phyloP scores from a whole-genome alignment of 164 flowering plant species.

The Magnolia sinica region DNA sequence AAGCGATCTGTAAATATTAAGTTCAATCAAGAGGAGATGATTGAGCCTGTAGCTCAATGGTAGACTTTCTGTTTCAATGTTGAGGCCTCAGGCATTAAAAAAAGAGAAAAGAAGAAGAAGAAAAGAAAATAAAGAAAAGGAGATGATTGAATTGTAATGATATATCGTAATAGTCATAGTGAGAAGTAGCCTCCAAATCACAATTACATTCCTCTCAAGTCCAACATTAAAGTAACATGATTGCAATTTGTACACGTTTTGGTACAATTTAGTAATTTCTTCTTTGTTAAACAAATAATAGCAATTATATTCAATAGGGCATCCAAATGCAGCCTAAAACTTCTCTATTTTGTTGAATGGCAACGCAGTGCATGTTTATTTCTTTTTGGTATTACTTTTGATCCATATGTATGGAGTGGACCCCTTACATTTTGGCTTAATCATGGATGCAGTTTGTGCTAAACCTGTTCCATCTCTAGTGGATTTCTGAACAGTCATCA shows the following conservation, averaged over 20 bases:
- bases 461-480: constrained; percentile 9
- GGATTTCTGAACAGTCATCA: constrained; percentile 9
- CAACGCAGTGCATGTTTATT: neutral
- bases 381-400: neutral
- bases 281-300: neutral
- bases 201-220: neutral
- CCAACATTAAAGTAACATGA: neutral
- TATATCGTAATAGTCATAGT: no score
- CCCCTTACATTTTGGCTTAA: constrained; percentile 1
- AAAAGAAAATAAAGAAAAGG: neutral
- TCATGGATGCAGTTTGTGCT: constrained; percentile 27
- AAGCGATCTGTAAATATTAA: neutral
- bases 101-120: neutral
- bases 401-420: neutral
- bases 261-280: neutral
- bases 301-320: neutral
- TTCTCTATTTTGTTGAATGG: neutral
- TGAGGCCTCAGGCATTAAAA: neutral
- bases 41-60: neutral
- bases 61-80: neutral
- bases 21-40: neutral
- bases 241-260: neutral
- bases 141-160: no score
- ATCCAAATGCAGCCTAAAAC: neutral
- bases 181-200: neutral